Conservation (phyloP, 2,329 filamentous ascomycete genomes). For the Fonsecaea pedrosoi region DNA sequence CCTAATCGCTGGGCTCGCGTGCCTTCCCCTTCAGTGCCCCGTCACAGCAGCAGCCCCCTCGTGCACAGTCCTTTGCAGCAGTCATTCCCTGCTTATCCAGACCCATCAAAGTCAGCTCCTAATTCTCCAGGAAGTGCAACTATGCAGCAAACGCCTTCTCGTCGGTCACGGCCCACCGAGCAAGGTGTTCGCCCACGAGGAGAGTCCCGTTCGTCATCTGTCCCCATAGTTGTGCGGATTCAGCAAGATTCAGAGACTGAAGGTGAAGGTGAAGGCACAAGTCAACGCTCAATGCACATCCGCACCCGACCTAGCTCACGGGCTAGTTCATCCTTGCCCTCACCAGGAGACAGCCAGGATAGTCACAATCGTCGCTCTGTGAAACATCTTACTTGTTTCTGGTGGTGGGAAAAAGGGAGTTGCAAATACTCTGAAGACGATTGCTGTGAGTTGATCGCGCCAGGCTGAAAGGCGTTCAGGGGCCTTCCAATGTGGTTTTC, state of each 20-base stretch:
- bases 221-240: conserved; percentile 26
- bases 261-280: neutral
- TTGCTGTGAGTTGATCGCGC: conserved; percentile 30
- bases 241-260: conserved; percentile 8
- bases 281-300: conserved; percentile 8
- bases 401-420: conserved; percentile 40
- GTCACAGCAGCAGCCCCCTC: conserved; percentile 30
- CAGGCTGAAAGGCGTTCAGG: neutral
- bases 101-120: conserved; percentile 16
- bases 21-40: conserved; percentile 15
- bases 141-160: conserved; percentile 24
- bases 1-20: neutral
- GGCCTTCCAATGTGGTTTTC: neutral
- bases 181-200: conserved; percentile 14
- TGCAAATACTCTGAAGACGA: conserved; percentile 41
- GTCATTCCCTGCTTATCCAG: conserved; percentile 29
- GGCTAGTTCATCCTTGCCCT: conserved; percentile 18
- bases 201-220: conserved; percentile 33
- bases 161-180: conserved; percentile 23
- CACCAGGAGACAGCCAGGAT: neutral
- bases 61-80: conserved; percentile 31
- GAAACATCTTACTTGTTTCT: conserved; percentile 45
- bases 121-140: conserved; percentile 8
- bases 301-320: conserved; percentile 19
- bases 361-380: conserved; percentile 35